A percentile compares a stretch with the other conserved stretches of the same genome.
Evolutionary conservation across 345 rosid genomes (phyloP).

Genomic region (Sisymbrium altissimum): DNA sequence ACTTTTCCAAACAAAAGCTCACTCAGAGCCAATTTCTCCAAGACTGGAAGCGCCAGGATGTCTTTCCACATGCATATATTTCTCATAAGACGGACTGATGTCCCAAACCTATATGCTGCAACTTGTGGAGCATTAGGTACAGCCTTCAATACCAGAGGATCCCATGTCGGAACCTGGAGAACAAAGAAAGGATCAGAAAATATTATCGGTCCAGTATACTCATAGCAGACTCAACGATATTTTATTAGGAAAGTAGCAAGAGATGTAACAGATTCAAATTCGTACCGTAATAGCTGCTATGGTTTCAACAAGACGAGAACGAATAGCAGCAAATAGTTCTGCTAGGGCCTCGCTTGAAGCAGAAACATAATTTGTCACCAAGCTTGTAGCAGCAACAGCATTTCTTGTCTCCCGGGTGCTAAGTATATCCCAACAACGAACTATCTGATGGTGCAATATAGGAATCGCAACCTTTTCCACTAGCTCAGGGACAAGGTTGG

Average conservation of each 20-base stretch:
- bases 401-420: conserved; percentile 70
- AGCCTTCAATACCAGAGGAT: conserved; percentile 68
- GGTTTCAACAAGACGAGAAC: conserved; percentile 72
- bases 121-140: conserved; percentile 79
- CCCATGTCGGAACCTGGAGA: conserved; percentile 87
- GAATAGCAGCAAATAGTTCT: conserved; percentile 57
- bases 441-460: conserved; percentile 75
- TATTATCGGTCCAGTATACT: conserved; percentile 1
- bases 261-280: conserved; percentile 21
- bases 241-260: neutral
- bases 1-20: conserved; percentile 78
- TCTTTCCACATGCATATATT: conserved; percentile 93
- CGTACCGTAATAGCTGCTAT: conserved; percentile 54
- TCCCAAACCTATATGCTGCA: conserved; percentile 87
- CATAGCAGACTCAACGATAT: neutral
- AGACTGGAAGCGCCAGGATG: conserved; percentile 66
- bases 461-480: conserved; percentile 92
- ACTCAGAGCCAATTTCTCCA: conserved; percentile 80
- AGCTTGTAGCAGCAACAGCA: conserved; percentile 81
- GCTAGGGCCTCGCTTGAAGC: conserved; percentile 70
- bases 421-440: conserved; percentile 86
- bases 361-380: conserved; percentile 72
- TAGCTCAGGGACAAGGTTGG: conserved; percentile 77
- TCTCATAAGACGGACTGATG: conserved; percentile 80
- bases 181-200: conserved; percentile 16